Evolutionary conservation across 2,329 filamentous ascomycete species (phyloP), one percentile per base, ranked within the genome.

Genomic region (Neofusicoccum kwambonambiense): DNA sequence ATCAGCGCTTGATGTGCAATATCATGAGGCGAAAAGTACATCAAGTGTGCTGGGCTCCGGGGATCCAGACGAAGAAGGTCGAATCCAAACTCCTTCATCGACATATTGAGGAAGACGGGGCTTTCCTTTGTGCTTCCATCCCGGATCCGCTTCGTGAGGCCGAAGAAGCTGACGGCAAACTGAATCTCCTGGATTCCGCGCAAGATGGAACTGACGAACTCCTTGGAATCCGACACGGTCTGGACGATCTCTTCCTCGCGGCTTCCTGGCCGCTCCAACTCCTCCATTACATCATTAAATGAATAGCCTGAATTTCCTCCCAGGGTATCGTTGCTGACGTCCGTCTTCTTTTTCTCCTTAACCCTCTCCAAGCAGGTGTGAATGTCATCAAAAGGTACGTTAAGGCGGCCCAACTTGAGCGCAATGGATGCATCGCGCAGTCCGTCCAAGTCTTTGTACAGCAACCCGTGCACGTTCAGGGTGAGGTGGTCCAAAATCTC

Each of bases 121-220:
- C 49, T 45, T 34, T 89, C 87, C 3, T 84, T 83, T 3, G 89
- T 84, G 67, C 88, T 87, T 65, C 91, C 82, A 1, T 87, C 84
- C 44, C 89, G 84, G 12, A 97, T 84, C 71, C 88, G 89, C 76
- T 93, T 95, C 22, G 92, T 93, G 66, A 99, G 79, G 17, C 92
- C 92, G 69, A 97, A 86, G 76, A 94, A 95, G 77, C 94, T 94
- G 73, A 98, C 87, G 0, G 93, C 94, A 72, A 99, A 92, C 76
- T 99, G 95, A 12, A 99, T 90, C 76, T 99, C 95, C 75, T 97
- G 96, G 69, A 99, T 92, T 60, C 95, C 95, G 50, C 92, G 87
- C 57, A 99, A 81, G 47, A 97, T 89, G 0, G 95, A 97, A 75
- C 90, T 91, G 64, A 93, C 85, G 73, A 99, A 95, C 68, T 97